Base-by-base conservation (phyloP, 2,329 filamentous ascomycete genomes). In the Myriangium duriaei region DNA sequence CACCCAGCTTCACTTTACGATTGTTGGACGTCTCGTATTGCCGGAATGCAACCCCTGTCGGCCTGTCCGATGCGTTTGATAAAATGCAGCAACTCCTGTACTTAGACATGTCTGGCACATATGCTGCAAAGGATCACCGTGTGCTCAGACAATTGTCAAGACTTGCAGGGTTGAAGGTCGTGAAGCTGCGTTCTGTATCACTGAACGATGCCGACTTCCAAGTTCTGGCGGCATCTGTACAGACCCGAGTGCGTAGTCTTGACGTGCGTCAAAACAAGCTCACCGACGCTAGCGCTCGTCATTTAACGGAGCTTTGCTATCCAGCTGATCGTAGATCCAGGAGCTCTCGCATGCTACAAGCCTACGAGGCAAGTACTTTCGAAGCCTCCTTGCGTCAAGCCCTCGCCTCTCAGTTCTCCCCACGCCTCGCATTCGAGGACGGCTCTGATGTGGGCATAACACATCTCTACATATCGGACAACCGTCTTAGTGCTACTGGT, bases 401-500 rank as follows among this genome's bases (percentile, higher is more conserved):
- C 10, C 59, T 72, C 26, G 68, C 66, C 1, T 58, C 56, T 14
- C 61, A 61, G 1, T 67, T 72, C 30, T 63, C 70, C 11, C 67
- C 65, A 7, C 64, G 67, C 34, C 63, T 73, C 18, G 65, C 68
- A 26, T 65, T 76, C 17, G 72, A 76, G 46, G 65, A 73, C 45
- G 57, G 68, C 1, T 62, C 67, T 14, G 61, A 68, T 47, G 56
- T 60, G 7, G 74, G 74, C 2, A 64, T 76, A 26, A 76, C 73
- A 0, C 73, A 78, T 54, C 55, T 78, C 2, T 74, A 73, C 47
- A 62, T 77, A 11, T 63, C 72, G 3, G 63, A 64, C 5, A 78
- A 77, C 40, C 47, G 57, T 3, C 51, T 77, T 4, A 73, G 69
- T 1, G 63, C 71, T 1, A 70, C 74, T 49, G 72, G 71, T 1